These are phyloP conservation scores for Cutaneotrichosporon curvatum DNA, from an alignment of 1,284 basidiomycete species.

Conservation along the genomic window DNA sequence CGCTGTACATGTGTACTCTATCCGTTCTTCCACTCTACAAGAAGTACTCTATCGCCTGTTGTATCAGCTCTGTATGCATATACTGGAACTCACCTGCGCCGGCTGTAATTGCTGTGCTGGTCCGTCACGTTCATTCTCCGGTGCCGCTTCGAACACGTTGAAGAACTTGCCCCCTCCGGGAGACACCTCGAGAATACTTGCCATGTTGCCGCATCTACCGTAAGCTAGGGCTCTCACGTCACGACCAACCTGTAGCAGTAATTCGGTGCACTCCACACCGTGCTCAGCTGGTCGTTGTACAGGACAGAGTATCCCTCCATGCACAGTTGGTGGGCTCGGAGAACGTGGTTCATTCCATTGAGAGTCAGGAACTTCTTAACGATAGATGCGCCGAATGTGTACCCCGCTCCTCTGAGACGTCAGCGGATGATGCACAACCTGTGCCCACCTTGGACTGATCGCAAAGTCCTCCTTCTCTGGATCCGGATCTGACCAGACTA, in stretches of 20 bases:
- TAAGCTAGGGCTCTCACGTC: not conserved
- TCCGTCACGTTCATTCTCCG: slow-evolving; percentile 69
- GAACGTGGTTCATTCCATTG: slow-evolving; percentile 94
- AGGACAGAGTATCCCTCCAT: slow-evolving; percentile 97
- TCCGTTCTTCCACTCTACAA: slow-evolving; percentile 19
- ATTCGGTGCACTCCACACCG: slow-evolving; percentile 98
- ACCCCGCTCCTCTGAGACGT: slow-evolving; percentile 78
- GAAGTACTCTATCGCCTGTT: slow-evolving; percentile 42
- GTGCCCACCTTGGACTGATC: slow-evolving; percentile 80
- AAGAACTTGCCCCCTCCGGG: slow-evolving; percentile 86
- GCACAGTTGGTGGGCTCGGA: slow-evolving; percentile 96
- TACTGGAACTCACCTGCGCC: slow-evolving; percentile 21
- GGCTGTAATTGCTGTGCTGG: slow-evolving; percentile 41
- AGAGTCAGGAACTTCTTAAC: slow-evolving; percentile 95
- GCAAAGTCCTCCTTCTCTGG: slow-evolving; percentile 99
- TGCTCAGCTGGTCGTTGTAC: slow-evolving; percentile 90
- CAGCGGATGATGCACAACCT: not conserved
- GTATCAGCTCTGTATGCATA: slow-evolving; percentile 14
- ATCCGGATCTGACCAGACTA: slow-evolving; percentile 99
- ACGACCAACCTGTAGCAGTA: slow-evolving; percentile 61
- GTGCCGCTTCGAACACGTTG: slow-evolving; percentile 94
- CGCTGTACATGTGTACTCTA: not conserved
- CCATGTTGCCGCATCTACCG: slow-evolving; percentile 90
- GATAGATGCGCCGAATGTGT: slow-evolving; percentile 96
- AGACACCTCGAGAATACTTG: slow-evolving; percentile 91